Evolutionary conservation across 257 asterid species (phyloP), one percentile per base, ranked within the genome.

Genomic region (Ilex asprella): DNA sequence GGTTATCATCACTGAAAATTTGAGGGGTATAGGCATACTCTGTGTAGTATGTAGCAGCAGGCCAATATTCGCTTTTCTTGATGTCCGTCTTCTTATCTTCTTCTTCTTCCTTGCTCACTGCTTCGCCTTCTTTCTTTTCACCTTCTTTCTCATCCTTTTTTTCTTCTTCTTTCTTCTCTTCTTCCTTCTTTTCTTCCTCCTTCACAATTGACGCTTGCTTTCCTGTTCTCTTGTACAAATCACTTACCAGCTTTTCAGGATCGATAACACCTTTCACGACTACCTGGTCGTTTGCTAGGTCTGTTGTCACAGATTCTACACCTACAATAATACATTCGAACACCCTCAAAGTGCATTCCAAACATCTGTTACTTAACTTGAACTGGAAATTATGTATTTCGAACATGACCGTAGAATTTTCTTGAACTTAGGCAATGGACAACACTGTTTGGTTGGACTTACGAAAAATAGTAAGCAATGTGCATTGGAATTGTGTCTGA

Each of bases 1-100:
- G 95, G 60, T 90, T 90, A 66, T 87, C 96, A 56, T 90, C 97
- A 32, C 96, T 90, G 85, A 87, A 90, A n/a, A 87, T 16, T 65
- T 87, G 88, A 71, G 93, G 94, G 10, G 89, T 80, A 68, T 85
- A 76, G 41, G 87, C 62, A 13, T 76, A 67, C 55, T 86, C 97
- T 81, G 76, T 69, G 80, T 82, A 68, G 80, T 87, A 69, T 71
- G 60, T 84, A 2, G 79, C 65, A 7, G 94, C 65, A 7, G 94
- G 86, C 87, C 79, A 80, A 55, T 82, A 66, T 58, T 90, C 95
- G 70, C 60, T 75, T 73, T 76, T 83, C 83, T 78, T 87, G 58
- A 83, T 55, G 12, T 84, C 87, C 0, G 60, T 66, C 73, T 68
- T 85, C 64, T 60, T 60, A 2, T 81, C 84, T 0, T 73, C 80